These are phyloP conservation scores for Saposhnikovia divaricata DNA, from an alignment of 129 eudicot genomes.

Conservation along the genomic window DNA sequence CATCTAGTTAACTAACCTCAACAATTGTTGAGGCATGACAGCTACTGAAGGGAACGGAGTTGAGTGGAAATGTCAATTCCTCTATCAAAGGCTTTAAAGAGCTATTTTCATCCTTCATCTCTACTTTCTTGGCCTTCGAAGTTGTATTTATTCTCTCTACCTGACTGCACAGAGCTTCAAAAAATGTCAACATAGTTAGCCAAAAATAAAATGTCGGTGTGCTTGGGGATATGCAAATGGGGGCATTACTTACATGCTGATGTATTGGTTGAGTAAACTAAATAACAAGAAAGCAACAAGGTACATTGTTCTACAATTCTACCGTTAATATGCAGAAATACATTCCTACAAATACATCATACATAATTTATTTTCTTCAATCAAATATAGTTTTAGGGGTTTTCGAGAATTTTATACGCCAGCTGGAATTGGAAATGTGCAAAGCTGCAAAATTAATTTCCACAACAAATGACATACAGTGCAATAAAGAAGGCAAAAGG, in stretches of 20 bases:
- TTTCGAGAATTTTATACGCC: too few species aligned
- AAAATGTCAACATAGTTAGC: not conserved
- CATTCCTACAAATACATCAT: too few species aligned
- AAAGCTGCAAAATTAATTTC: not conserved
- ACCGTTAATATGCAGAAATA: not conserved
- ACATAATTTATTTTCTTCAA: not conserved
- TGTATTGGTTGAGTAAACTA: not conserved
- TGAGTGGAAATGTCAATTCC: conserved; percentile 62
- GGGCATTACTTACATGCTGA: not conserved
- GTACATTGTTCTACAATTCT: not conserved
- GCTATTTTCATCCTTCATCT: conserved; percentile 21
- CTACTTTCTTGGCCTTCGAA: conserved; percentile 10
- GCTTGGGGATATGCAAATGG: not conserved
- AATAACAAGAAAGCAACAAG: not conserved
- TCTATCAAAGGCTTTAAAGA: conserved; percentile 49
- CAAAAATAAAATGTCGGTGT: not conserved
- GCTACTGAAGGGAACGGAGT: conserved; percentile 73
- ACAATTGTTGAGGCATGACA: conserved; percentile 97
- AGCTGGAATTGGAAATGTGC: not conserved
- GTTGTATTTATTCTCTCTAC: conserved; percentile 10
- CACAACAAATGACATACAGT: not conserved
- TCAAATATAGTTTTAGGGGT: too few species aligned
- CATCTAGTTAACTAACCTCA: conserved; percentile 41
- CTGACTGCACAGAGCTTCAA: conserved; percentile 26
- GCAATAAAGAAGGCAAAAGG: conserved; percentile 30